phyloP scores from a whole-genome alignment of 1,284 basidiomycete genomes.

The Golubevia sp. region DNA sequence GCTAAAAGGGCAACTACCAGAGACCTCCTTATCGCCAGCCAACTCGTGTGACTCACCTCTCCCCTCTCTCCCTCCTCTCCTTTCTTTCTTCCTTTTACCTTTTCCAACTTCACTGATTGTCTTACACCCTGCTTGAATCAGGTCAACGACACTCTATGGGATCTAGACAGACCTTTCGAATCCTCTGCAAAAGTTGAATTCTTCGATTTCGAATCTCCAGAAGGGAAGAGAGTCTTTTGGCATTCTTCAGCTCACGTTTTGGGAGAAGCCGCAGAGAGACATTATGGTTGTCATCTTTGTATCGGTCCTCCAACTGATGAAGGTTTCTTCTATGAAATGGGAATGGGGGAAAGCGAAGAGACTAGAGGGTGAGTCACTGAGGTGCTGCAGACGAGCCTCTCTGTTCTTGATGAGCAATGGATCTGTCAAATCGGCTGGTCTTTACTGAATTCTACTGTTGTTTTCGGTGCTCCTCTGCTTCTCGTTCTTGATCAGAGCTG shows the following conservation, averaged over 20 bases:
- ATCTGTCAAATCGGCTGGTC: too few species aligned
- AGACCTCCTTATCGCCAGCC: not conserved
- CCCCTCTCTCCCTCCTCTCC: not conserved
- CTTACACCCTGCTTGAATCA: constrained; percentile 56
- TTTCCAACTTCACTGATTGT: not conserved
- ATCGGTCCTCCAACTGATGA: constrained; percentile 97
- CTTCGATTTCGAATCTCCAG: constrained; percentile 91
- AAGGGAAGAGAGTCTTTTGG: constrained; percentile 91
- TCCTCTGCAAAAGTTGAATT: constrained; percentile 78
- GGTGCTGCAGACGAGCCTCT: too few species aligned
- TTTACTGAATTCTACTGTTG: not conserved
- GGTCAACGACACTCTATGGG: constrained; percentile 91
- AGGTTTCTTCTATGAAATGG: constrained; percentile 99
- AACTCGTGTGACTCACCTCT: not conserved
- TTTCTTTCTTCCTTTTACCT: not conserved
- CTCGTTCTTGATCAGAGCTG: constrained; percentile 65
- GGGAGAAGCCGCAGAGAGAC: constrained; percentile 94
- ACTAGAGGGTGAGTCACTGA: not conserved
- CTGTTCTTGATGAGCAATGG: too few species aligned
- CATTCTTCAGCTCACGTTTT: constrained; percentile 98
- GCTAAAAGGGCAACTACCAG: too few species aligned
- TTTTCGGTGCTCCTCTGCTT: not conserved
- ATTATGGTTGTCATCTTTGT: constrained; percentile 96
- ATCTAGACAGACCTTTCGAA: constrained; percentile 91
- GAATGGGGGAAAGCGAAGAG: constrained; percentile 58